phyloP scores from a whole-genome alignment of 1,139 yeast species.

The Pichia sp. region DNA sequence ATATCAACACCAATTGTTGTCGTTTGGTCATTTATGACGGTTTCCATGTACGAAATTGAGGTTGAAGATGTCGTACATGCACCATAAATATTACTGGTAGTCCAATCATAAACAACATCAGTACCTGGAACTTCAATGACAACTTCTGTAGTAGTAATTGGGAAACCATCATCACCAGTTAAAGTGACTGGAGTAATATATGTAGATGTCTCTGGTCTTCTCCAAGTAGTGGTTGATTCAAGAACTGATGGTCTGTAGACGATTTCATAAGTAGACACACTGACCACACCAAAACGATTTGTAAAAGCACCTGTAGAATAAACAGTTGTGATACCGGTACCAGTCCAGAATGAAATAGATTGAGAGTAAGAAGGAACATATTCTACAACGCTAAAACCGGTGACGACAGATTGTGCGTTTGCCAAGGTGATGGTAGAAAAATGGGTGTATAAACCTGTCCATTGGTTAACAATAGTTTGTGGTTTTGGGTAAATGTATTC shows the following conservation, averaged over 20 bases:
- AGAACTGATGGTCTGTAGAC: background rate
- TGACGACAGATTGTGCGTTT: background rate
- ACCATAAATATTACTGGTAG: background rate
- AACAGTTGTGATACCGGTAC: background rate
- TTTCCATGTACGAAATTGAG: background rate
- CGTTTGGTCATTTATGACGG: background rate
- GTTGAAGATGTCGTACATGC: background rate
- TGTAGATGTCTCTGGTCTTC: background rate
- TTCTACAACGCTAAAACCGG: background rate
- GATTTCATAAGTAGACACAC: background rate
- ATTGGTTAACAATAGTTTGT: background rate
- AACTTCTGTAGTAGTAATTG: slow-evolving; percentile 2
- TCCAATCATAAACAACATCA: slow-evolving; percentile 5
- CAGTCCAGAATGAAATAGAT: slow-evolving; percentile 3
- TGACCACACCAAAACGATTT: background rate
- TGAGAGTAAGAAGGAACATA: slow-evolving; percentile 3
- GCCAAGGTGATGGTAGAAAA: background rate
- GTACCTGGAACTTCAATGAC: slow-evolving; percentile 3
- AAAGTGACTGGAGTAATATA: background rate
- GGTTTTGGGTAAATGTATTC: slow-evolving; percentile 6
- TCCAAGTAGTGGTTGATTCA: slow-evolving; percentile 2
- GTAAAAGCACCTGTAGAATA: background rate
- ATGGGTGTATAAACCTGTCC: slow-evolving; percentile 1
- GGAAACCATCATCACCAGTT: background rate
- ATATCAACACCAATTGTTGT: background rate